Evolutionary conservation across 2,329 filamentous ascomycete genomes (phyloP).

Genomic region (Dactylonectria estremocensis): DNA sequence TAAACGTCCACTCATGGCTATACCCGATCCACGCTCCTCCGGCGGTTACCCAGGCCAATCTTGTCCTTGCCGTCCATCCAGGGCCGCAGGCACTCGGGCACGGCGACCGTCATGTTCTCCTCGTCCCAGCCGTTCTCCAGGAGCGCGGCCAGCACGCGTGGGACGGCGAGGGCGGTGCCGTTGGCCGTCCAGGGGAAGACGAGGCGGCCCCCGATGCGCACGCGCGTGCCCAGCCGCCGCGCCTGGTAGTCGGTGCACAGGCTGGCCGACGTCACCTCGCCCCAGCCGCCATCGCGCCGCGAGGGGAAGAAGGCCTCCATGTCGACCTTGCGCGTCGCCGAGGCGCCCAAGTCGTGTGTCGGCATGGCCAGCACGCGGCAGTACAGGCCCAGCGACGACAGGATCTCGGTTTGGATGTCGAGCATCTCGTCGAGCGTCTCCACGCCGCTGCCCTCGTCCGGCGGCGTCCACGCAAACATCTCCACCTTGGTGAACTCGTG

Average conservation of each 20-base stretch:
- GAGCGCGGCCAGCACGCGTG: conserved; percentile 88
- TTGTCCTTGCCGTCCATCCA: conserved; percentile 86
- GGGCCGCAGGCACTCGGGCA: conserved; percentile 84
- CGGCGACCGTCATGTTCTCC: conserved; percentile 72
- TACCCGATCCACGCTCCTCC: conserved; percentile 49
- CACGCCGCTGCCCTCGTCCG: conserved; percentile 65
- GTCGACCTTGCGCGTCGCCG: conserved; percentile 88
- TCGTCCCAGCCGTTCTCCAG: conserved; percentile 94
- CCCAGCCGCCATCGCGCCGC: conserved; percentile 78
- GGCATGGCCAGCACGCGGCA: conserved; percentile 97
- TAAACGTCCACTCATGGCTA: conserved; percentile 29
- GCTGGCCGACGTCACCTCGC: conserved; percentile 91
- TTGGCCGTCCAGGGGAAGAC: conserved; percentile 92
- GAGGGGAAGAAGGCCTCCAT: conserved; percentile 97
- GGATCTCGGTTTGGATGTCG: conserved; percentile 87
- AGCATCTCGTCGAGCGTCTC: conserved; percentile 88
- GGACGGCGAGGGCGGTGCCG: conserved; percentile 93
- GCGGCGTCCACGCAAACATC: conserved; percentile 91
- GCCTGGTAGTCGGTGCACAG: conserved; percentile 97
- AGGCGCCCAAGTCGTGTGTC: conserved; percentile 87
- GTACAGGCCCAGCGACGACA: conserved; percentile 82
- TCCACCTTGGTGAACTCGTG: conserved; percentile 99
- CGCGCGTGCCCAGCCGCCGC: conserved; percentile 82
- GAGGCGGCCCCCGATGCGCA: conserved; percentile 71
- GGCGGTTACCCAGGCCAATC: conserved; percentile 64